Evolutionary conservation across 306 rosid genomes (phyloP), one percentile per base, ranked within the genome.

Genomic region (Vicia villosa): DNA sequence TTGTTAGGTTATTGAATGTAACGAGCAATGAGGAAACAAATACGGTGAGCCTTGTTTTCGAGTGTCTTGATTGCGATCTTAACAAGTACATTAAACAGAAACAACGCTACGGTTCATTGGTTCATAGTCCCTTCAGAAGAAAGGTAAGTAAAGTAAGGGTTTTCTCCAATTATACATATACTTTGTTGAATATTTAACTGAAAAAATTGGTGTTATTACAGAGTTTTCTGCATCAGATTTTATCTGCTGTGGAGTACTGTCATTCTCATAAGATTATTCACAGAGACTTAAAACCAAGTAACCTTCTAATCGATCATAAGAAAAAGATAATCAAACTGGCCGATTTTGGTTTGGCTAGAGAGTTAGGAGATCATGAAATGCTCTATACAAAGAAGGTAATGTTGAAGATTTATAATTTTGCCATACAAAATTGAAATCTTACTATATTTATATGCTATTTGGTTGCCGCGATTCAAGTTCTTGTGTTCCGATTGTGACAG

Each of bases 221-320:
- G 82, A 28, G 16, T 10, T 30, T 66, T 38, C 6, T 73, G 62
- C 6, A 28, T 4, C 82, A 79, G 19, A 67, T 68, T 5, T 75
- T 79, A 5, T 6, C 60, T n/a, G 79, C 66, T 0, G 67, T 73
- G 41, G 72, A 41, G 0, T 67, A 60, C 13, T 68, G 69, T 4
- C 83, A 73, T 68, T 8, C 75, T 7, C 45, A 14, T 7, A 26
- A 28, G 11, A 0, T 79, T 60, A 21, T 79, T 3, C 79, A 67
- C 17, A 16, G 72, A 67, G 79, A 79, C 43, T 37, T 79, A 61
- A 79, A 61, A 73, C 61, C 75, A 0, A 42, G 4, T 5, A 68
- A 79, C 61, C 20, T 79, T 9, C 47, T 73, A n/a, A 22, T 79
- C 1, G 56, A 79, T 68, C 5, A 0, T 1, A 4, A 47, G 4